phyloP scores from a whole-genome alignment of 768 basidiomycete genomes.

The Auriscalpium microsporum region DNA sequence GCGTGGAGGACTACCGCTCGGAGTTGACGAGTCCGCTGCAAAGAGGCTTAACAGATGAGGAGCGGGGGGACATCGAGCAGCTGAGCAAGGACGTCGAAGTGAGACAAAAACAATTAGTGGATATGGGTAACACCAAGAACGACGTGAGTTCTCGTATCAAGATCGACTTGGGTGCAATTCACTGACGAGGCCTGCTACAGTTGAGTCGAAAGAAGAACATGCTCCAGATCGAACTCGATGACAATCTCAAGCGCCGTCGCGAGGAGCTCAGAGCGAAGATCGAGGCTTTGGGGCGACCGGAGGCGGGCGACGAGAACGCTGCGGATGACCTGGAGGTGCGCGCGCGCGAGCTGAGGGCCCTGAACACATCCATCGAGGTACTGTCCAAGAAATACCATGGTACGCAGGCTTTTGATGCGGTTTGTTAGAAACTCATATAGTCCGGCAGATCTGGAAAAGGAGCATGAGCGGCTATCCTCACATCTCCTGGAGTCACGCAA shows the following conservation, averaged over 20 bases:
- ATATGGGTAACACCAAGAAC: conserved; percentile 57
- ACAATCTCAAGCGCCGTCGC: conserved; percentile 70
- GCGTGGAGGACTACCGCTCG: conserved; percentile 51
- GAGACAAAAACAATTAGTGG: conserved; percentile 60
- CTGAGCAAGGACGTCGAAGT: conserved; percentile 73
- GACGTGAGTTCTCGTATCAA: conserved; percentile 43
- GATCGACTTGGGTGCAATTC: not conserved
- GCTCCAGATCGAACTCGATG: conserved; percentile 89
- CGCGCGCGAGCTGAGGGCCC: conserved; percentile 55
- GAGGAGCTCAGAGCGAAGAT: conserved; percentile 73
- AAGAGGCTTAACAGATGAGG: conserved; percentile 63
- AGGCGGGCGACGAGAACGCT: conserved; percentile 46
- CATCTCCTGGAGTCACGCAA: conserved; percentile 61
- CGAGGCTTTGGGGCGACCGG: conserved; percentile 62
- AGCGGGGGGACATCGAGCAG: conserved; percentile 53
- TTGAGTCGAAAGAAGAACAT: conserved; percentile 69
- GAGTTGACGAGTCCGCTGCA: conserved; percentile 74
- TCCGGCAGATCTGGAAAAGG: conserved; percentile 57
- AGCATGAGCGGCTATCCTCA: conserved; percentile 49
- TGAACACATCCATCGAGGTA: conserved; percentile 58
- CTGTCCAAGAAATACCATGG: conserved; percentile 58
- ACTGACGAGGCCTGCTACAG: conserved; percentile 28
- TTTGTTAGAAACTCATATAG: not conserved
- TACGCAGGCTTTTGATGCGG: conserved; percentile 17
- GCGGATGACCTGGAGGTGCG: conserved; percentile 61